Percentiles rank a stretch among this genome's conserved stretches.
Conservation (phyloP, 2,329 filamentous ascomycete genomes). For the Arthroderma sp. region DNA sequence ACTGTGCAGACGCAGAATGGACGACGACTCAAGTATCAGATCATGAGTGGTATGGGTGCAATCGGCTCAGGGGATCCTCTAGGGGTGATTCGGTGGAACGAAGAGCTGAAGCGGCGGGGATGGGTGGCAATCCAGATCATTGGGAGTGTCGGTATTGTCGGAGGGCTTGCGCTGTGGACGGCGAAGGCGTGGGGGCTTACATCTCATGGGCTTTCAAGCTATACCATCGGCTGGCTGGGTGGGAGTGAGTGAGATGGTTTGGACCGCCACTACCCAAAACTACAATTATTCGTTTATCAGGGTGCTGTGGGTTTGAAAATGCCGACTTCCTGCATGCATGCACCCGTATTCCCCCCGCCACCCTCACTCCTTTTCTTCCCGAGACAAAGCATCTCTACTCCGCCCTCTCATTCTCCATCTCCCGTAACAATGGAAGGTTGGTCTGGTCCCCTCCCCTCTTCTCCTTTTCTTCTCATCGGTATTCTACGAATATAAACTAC, state of each 20-base stretch:
- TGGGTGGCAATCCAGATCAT: conserved; percentile 60
- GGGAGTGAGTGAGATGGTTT: background rate
- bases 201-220: conserved; percentile 19
- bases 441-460: too few relatives aligned
- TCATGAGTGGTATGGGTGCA: conserved; percentile 11
- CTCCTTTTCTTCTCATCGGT: too few relatives aligned
- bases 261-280: too few relatives aligned
- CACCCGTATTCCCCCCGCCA: too few relatives aligned
- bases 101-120: conserved; percentile 50
- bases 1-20: conserved; percentile 16
- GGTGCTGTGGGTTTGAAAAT: too few relatives aligned
- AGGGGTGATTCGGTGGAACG: conserved; percentile 57
- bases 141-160: conserved; percentile 59
- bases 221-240: conserved; percentile 2
- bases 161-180: conserved; percentile 56
- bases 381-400: too few relatives aligned
- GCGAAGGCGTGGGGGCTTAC: conserved; percentile 29
- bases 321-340: too few relatives aligned
- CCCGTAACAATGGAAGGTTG: too few relatives aligned
- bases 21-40: conserved; percentile 21
- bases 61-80: conserved; percentile 59
- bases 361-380: too few relatives aligned
- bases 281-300: too few relatives aligned
- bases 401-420: too few relatives aligned
- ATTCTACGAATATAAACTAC: too few relatives aligned